Evolutionary conservation across 2,329 filamentous ascomycete species (phyloP), one percentile per base, ranked within the genome.

Genomic region (Aspergillus brunneoviolaceus): DNA sequence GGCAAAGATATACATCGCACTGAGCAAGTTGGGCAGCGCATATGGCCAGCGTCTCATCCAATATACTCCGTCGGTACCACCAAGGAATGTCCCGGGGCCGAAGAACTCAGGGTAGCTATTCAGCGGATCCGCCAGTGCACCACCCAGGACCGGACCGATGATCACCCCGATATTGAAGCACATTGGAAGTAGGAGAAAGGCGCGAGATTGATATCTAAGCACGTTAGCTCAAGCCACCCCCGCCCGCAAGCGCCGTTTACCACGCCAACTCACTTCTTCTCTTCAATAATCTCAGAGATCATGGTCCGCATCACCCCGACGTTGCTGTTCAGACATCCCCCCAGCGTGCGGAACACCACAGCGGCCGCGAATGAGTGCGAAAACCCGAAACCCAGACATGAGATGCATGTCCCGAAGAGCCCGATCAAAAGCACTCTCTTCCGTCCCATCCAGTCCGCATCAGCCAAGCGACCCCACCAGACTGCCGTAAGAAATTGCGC

Each of bases 401-500:
- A 86, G 7, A 90, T 71, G 65, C 82, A 82, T 0, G 88, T 92
- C 0, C 92, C 92, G 2, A 86, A 69, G 29, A 96, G 76, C 0
- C 92, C 92, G 56, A 96, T 86, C 56, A 96, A 77, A 19, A 96
- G 80, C 14, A 95, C 90, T 16, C 83, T 84, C 75, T 96, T 96
- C 52, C 92, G 84, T 0, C 92, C 92, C 59, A 85, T 82, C 58
- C 78, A 80, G 42, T 85, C 84, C 6, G 89, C 86, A 68, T 88
- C 85, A 1, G 85, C 84, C 3, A 92, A 77, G 0, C 89, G 82
- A 0, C 92, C 92, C 92, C 92, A 96, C 61, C 91, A 75, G 73
- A 96, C 87, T 2, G 91, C 91, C 1, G 91, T 96, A 23, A 91
- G 71, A 69, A 94, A 94, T 72, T 96, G 92, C 0, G 89, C 88